Evolutionary conservation across 768 basidiomycete genomes (phyloP).

Genomic region (Phylloporus sp.): DNA sequence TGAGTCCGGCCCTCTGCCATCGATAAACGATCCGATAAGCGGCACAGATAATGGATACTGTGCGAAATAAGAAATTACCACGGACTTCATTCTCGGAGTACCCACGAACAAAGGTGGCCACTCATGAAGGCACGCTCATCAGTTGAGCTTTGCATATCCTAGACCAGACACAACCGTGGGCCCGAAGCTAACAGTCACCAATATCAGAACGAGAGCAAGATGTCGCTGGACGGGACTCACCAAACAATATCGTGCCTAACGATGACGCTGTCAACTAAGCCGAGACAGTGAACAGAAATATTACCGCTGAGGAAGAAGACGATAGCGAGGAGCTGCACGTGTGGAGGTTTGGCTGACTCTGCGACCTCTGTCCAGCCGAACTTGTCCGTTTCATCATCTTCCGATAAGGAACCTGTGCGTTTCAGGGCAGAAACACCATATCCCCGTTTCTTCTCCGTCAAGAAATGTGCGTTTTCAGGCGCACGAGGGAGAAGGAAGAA

Average conservation of each 20-base stretch:
- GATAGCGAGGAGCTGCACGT: slow-evolving; percentile 50
- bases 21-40: too few relatives aligned
- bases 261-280: not conserved
- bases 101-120: slow-evolving; percentile 44
- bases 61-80: not conserved
- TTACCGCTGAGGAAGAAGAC: slow-evolving; percentile 52
- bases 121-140: slow-evolving; percentile 57
- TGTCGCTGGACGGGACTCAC: slow-evolving; percentile 9
- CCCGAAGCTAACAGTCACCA: slow-evolving; percentile 48
- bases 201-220: slow-evolving; percentile 36
- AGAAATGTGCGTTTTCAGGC: slow-evolving; percentile 45
- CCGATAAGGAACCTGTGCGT: slow-evolving; percentile 29
- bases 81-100: not conserved
- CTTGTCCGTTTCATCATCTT: slow-evolving; percentile 39
- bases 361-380: slow-evolving; percentile 59
- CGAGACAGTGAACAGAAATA: slow-evolving; percentile 24
- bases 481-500: slow-evolving; percentile 48
- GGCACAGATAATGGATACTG: slow-evolving; percentile 39
- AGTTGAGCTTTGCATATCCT: slow-evolving; percentile 59
- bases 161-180: slow-evolving; percentile 66
- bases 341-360: slow-evolving; percentile 47
- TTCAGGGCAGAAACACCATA: slow-evolving; percentile 36
- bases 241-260: slow-evolving; percentile 15
- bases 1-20: too few relatives aligned
- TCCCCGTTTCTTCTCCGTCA: slow-evolving; percentile 47